These are phyloP conservation scores for Podila horticola DNA, from an alignment of 192 early-diverging fungal genomes.

Conservation along the genomic window DNA sequence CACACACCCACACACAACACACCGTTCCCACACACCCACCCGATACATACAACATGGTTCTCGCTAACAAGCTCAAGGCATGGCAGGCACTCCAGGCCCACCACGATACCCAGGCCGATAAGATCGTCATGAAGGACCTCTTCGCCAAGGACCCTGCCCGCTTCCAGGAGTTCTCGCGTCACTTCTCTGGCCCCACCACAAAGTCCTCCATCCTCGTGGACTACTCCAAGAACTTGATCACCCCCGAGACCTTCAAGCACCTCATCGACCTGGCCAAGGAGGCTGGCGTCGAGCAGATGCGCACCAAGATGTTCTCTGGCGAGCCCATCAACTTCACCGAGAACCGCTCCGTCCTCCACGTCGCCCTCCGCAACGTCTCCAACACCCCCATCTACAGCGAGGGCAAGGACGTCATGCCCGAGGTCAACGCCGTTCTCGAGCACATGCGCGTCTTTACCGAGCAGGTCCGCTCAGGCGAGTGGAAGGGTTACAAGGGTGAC, in stretches of 20 bases:
- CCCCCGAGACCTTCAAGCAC: conserved; percentile 80
- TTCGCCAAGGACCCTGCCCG: conserved; percentile 82
- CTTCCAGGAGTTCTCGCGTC: conserved; percentile 81
- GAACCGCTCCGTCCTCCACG: conserved; percentile 94
- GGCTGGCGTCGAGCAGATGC: conserved; percentile 86
- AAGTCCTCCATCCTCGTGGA: conserved; percentile 85
- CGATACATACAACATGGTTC: conserved; percentile 62
- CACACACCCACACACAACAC: not conserved
- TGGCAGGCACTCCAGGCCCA: conserved; percentile 93
- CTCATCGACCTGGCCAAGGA: conserved; percentile 87
- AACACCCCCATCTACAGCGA: conserved; percentile 87
- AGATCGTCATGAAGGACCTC: conserved; percentile 80
- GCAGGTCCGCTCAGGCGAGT: conserved; percentile 85
- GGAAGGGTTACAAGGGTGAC: conserved; percentile 98
- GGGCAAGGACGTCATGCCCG: conserved; percentile 94
- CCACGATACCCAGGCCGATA: conserved; percentile 81
- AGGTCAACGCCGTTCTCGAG: conserved; percentile 92
- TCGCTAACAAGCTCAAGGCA: conserved; percentile 78
- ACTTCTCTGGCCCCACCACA: conserved; percentile 71
- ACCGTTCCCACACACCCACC: not conserved
- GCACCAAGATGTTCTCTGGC: conserved; percentile 94
- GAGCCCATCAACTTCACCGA: conserved; percentile 98
- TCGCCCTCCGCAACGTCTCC: conserved; percentile 91
- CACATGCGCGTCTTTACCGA: conserved; percentile 92
- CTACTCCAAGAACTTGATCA: conserved; percentile 96